Evolutionary conservation across 345 rosid genomes (phyloP).

Genomic region (Erucastrum elatum): DNA sequence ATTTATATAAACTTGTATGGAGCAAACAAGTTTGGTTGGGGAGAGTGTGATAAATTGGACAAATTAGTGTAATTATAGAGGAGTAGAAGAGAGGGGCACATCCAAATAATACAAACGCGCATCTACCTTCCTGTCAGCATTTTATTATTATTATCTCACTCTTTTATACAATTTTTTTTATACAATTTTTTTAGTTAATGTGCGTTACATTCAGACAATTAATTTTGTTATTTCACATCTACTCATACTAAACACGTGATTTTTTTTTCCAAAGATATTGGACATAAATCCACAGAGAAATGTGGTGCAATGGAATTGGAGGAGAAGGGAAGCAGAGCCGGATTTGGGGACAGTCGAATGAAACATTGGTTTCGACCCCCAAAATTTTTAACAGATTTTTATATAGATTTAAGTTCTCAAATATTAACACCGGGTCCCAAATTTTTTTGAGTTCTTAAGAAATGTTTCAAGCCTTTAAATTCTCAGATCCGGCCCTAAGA

Average conservation of each 20-base stretch:
- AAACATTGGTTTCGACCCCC: too few relatives aligned
- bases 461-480: too few relatives aligned
- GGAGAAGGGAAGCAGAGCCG: neutral
- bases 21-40: constrained; percentile 42
- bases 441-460: too few relatives aligned
- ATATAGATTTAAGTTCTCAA: too few relatives aligned
- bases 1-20: constrained; percentile 11
- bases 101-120: constrained; percentile 26
- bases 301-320: constrained; percentile 24
- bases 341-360: too few relatives aligned
- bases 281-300: constrained; percentile 10
- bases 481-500: neutral
- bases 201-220: too few relatives aligned
- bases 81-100: constrained; percentile 29
- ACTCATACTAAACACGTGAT: neutral
- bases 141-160: neutral
- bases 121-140: constrained; percentile 40
- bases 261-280: constrained; percentile 5
- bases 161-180: neutral
- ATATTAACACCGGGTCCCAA: too few relatives aligned
- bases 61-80: constrained; percentile 32
- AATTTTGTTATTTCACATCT: constrained; percentile 23
- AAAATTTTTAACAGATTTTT: too few relatives aligned
- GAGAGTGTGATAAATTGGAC: constrained; percentile 36
- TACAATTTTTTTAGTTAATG: neutral